Base-by-base conservation (phyloP, 257 asterid species). In the Nicotiana paniculata region DNA sequence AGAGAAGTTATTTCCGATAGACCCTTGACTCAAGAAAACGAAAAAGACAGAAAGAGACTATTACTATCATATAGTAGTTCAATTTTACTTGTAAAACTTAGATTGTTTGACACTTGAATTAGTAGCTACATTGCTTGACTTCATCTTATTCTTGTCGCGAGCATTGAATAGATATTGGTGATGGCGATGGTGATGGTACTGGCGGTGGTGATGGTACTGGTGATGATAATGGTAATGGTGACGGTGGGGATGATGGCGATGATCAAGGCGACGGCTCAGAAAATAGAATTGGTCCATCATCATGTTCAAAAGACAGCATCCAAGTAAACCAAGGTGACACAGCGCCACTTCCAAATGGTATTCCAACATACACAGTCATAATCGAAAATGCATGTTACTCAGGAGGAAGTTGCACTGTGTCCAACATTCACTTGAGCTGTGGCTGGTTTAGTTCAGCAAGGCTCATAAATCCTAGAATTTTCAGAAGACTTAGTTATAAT, bases 401-500 rank as follows among this genome's bases (percentile, higher is more conserved):
- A 3, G 93, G 82, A 58, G 93, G 82, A 54, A 86, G 88, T 9
- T 92, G 97, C 76, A 83, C 83, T 84, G 85, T 94, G 80, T 87
- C 93, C 13, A 37, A 84, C 84, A 90, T 94, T 86, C 98, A 94
- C 83, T 81, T 93, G 30, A 89, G 85, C 57, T 94, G 98, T 77
- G 97, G 97, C 3, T 91, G 91, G 93, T 94, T 90, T 87, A 90
- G 96, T 86, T 87, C 98, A 0, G 97, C 93, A 43, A 78, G 92
- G 7, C 62, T 88, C 58, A 57, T 93, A 1, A 77, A 91, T 43
- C 98, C 98, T 0, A 46, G 5, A 2, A 8, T 90, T 8, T 91
- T 94, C 82, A 82, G 90, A 35, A 66, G 98, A 26, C 4, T 94
- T 0, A 61, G 32, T 1, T 86, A 85, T 59, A 81, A 93, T 0